Base-by-base conservation (phyloP, 106 monocot genomes). In the Platanthera zijinensis region DNA sequence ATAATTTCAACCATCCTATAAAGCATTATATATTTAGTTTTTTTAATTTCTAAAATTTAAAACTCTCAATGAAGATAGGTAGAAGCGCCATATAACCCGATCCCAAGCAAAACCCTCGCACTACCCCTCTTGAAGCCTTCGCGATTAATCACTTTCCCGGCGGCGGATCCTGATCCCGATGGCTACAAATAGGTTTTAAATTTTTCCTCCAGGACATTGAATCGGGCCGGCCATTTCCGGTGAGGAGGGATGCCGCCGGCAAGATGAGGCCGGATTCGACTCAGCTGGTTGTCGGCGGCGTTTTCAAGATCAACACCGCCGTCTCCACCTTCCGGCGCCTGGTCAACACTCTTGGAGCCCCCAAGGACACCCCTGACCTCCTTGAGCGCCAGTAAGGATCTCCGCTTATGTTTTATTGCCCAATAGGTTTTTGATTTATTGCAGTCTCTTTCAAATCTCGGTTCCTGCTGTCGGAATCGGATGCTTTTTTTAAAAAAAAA, bases 141-240 rank as follows among this genome's bases (percentile, higher is more conserved):
- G n/a, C n/a, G n/a, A n/a, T n/a, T n/a, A n/a, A n/a, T n/a, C n/a
- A n/a, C n/a, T n/a, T n/a, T n/a, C n/a, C n/a, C n/a, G n/a, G n/a
- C n/a, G n/a, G n/a, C n/a, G n/a, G n/a, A n/a, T n/a, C n/a, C n/a
- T n/a, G n/a, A n/a, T n/a, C n/a, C n/a, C n/a, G n/a, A n/a, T n/a
- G n/a, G n/a, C n/a, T n/a, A n/a, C n/a, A n/a, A n/a, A n/a, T n/a
- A n/a, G n/a, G n/a, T n/a, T n/a, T n/a, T n/a, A n/a, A n/a, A n/a
- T n/a, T n/a, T n/a, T n/a, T n/a, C n/a, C n/a, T 92, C 81, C 78
- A 82, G 82, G 88, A 89, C 73, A 74, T 92, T 76, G 91, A 92
- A 71, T 69, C 86, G 62, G 86, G 81, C 63, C 13, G 68, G 56
- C 52, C 56, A 30, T 46, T 62, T 39, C 77, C 69, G 50, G 78